Evolutionary conservation across 2,329 filamentous ascomycete genomes (phyloP).

Genomic region (Stagonosporopsis chrysanthemi): DNA sequence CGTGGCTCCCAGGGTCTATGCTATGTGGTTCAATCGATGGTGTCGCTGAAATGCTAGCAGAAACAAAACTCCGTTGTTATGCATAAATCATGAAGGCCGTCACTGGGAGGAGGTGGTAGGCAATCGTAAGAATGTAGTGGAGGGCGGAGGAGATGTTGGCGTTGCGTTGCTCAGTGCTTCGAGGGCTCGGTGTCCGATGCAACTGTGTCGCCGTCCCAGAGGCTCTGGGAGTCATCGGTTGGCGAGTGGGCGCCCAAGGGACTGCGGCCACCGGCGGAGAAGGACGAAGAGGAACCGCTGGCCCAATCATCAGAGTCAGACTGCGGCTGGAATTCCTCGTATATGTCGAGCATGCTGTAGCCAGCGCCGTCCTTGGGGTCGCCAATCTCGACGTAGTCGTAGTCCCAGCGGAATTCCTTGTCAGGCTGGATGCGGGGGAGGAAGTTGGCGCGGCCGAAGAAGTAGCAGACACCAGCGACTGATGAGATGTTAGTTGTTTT

Average conservation of each 20-base stretch:
- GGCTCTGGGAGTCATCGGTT: constrained; percentile 64
- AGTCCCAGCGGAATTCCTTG: constrained; percentile 92
- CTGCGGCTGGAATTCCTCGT: constrained; percentile 59
- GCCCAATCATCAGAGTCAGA: constrained; percentile 89
- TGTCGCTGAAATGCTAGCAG: constrained; percentile 47
- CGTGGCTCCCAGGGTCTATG: constrained; percentile 18
- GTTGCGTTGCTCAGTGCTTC: constrained; percentile 30
- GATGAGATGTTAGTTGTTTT: constrained; percentile 34
- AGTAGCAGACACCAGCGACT: constrained; percentile 77
- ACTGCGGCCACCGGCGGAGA: constrained; percentile 70
- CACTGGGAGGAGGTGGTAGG: constrained; percentile 31
- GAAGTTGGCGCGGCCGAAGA: constrained; percentile 80
- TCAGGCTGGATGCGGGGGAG: constrained; percentile 82
- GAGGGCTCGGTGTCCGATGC: constrained; percentile 54
- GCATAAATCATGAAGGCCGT: constrained; percentile 49
- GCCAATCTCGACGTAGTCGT: constrained; percentile 89
- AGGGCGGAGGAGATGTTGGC: constrained; percentile 22
- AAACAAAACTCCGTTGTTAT: constrained; percentile 47
- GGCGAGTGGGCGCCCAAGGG: constrained; percentile 56
- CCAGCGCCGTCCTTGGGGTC: constrained; percentile 62
- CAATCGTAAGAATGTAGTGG: constrained; percentile 35
- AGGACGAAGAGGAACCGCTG: constrained; percentile 79
- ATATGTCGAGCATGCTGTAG: constrained; percentile 63
- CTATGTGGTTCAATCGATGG: constrained; percentile 27
- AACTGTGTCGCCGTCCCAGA: constrained; percentile 66